These are phyloP conservation scores for Neonectria magnoliae DNA, from an alignment of 2,329 filamentous ascomycete genomes.

Conservation along the genomic window DNA sequence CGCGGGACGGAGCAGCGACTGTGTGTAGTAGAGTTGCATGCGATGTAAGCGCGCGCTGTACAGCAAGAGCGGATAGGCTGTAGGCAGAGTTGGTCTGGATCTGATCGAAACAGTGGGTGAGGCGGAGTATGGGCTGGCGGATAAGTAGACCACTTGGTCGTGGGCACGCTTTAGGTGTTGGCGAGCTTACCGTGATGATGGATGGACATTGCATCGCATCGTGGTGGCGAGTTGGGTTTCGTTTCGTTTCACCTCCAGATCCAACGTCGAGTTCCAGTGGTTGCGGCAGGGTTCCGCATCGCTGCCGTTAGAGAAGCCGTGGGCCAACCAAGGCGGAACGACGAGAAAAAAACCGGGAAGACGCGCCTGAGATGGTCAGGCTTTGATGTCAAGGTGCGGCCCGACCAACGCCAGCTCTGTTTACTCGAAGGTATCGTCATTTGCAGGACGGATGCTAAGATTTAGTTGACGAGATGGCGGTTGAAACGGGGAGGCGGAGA, in stretches of 20 bases:
- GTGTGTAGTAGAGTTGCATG: constrained; percentile 14
- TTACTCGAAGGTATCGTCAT: not conserved
- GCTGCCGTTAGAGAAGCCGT: constrained; percentile 2
- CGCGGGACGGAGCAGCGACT: constrained; percentile 11
- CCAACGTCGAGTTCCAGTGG: constrained; percentile 11
- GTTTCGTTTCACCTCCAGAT: constrained; percentile 25
- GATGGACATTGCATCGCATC: not conserved
- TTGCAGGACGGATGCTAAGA: not conserved
- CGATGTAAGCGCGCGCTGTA: not conserved
- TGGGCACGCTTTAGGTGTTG: not conserved
- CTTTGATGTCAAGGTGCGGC: constrained; percentile 1
- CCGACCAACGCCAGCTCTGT: too few relatives aligned
- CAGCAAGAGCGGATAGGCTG: not conserved
- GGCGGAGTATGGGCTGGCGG: not conserved
- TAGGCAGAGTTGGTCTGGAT: not conserved
- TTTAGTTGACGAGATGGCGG: not conserved
- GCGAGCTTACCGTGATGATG: not conserved
- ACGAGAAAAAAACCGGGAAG: not conserved
- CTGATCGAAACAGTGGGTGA: not conserved
- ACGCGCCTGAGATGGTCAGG: not conserved
- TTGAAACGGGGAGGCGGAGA: constrained; percentile 15
- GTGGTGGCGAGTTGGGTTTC: constrained; percentile 2
- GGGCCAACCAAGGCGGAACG: constrained; percentile 1
- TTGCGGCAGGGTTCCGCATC: constrained; percentile 7
- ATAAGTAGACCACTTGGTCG: constrained; percentile 8